Base-by-base conservation (phyloP, 495 filamentous ascomycete genomes). In the Articulospora tetracladia region DNA sequence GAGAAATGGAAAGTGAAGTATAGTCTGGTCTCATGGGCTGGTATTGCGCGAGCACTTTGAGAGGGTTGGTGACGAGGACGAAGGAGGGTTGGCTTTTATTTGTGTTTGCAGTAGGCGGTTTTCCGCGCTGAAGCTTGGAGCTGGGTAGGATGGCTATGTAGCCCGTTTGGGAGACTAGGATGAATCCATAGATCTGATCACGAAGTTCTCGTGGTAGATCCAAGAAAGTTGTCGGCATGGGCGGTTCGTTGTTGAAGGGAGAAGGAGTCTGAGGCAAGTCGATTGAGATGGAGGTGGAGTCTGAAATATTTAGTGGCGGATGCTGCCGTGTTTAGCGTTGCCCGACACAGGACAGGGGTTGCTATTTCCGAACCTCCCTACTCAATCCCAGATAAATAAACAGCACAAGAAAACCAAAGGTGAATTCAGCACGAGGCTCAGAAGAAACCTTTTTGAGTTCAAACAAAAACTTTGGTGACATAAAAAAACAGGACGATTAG, bases 141-240 rank as follows among this genome's bases (percentile, higher is more conserved):
- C 49, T 22, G 23, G 52, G 53, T 23, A 19, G 15, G 17, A 7
- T 8, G 39, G 4, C 10, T 17, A 62, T 46, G 12, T 55, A 49
- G 28, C 48, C 49, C 11, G 49, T 58, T 7, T 61, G 58, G 15
- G 63, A 66, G 27, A 64, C 36, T 11, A 67, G 63, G 47, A 57
- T 20, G 48, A 44, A 24, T 3, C n/a, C 15, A 48, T 66, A 68
- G 30, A 68, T 66, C 32, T 57, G 6, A 41, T 63, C 52, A 32
- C 62, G 62, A 30, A 66, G 12, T 57, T 68, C 62, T 51, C 57
- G 58, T 15, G 62, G 62, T 2, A 64, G 57, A 50, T 57, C 41
- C 32, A 64, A 26, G 22, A 64, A 59, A 1, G n/a, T n/a, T n/a
- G 57, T 56, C n/a, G 61, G 52, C 61, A 64, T 64, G 53, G 55